These are phyloP conservation scores for Schwanniomyces occidentalis DNA, from an alignment of 805 yeast species.

Conservation along the genomic window DNA sequence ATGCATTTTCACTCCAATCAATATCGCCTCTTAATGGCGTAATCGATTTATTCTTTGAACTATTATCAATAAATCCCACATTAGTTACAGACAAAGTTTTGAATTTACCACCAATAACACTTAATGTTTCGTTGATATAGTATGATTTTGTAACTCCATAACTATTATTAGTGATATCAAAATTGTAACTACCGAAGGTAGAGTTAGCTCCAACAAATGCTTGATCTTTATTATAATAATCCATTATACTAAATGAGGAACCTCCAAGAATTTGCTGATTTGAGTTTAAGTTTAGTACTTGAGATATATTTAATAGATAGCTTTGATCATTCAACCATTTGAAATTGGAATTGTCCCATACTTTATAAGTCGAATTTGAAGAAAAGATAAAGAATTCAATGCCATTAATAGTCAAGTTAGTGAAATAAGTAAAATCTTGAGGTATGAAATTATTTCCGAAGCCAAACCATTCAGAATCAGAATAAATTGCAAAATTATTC, in stretches of 20 bases:
- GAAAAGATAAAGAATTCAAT: constrained; percentile 44
- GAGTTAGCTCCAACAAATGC: constrained; percentile 21
- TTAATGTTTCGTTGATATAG: constrained; percentile 48
- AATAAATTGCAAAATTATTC: constrained; percentile 39
- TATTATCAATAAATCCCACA: constrained; percentile 29
- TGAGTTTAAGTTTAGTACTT: constrained; percentile 21
- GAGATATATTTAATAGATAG: constrained; percentile 32
- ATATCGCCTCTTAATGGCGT: constrained; percentile 21
- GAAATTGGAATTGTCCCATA: constrained; percentile 44
- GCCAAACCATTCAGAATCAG: constrained; percentile 41
- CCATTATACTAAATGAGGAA: constrained; percentile 34
- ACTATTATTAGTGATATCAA: constrained; percentile 20
- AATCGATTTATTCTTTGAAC: constrained; percentile 14
- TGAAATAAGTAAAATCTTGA: constrained; percentile 26
- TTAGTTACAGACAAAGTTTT: constrained; percentile 24
- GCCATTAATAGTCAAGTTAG: constrained; percentile 37
- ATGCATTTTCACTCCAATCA: constrained; percentile 25
- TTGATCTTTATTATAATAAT: constrained; percentile 24
- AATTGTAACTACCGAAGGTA: constrained; percentile 20
- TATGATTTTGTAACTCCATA: constrained; percentile 30
- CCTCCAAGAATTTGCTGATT: constrained; percentile 38
- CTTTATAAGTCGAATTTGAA: constrained; percentile 21
- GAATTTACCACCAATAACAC: constrained; percentile 64
- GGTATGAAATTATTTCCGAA: constrained; percentile 36
- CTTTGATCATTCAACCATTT: constrained; percentile 33